Conservation (phyloP, 768 basidiomycete genomes). For the Calocybe indica region DNA sequence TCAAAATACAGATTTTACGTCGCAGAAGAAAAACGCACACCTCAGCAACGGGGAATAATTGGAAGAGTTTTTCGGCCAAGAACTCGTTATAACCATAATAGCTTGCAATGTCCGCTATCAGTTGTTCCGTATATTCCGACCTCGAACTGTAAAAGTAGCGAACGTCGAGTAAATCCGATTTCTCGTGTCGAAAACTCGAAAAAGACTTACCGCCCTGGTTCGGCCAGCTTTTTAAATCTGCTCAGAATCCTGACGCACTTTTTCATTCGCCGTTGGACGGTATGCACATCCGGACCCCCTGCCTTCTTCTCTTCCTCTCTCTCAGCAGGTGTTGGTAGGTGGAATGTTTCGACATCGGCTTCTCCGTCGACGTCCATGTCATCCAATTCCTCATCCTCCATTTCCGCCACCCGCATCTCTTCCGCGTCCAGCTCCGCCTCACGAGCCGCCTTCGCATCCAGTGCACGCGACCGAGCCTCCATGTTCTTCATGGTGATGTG, state of each 20-base stretch:
- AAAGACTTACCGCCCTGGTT: slow-evolving; percentile 56
- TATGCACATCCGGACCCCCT: slow-evolving; percentile 67
- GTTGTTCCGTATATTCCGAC: slow-evolving; percentile 84
- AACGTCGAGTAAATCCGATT: slow-evolving; percentile 6
- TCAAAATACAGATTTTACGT: slow-evolving; percentile 6
- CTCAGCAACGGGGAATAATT: slow-evolving; percentile 89
- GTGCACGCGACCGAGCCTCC: slow-evolving; percentile 71
- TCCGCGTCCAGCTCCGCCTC: slow-evolving; percentile 67
- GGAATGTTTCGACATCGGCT: slow-evolving; percentile 47
- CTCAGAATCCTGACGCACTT: slow-evolving; percentile 66
- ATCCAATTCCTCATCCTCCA: slow-evolving; percentile 41
- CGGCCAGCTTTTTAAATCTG: slow-evolving; percentile 65
- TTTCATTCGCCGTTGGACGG: slow-evolving; percentile 76
- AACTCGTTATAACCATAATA: slow-evolving; percentile 99
- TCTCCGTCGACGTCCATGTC: slow-evolving; percentile 36
- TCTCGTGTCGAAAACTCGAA: background rate
- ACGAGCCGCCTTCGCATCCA: slow-evolving; percentile 60
- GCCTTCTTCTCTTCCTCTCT: slow-evolving; percentile 63
- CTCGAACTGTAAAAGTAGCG: slow-evolving; percentile 51
- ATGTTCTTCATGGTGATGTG: slow-evolving; percentile 75
- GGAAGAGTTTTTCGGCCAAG: slow-evolving; percentile 90
- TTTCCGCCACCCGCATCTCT: slow-evolving; percentile 55
- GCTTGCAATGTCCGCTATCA: slow-evolving; percentile 83
- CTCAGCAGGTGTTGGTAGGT: slow-evolving; percentile 66
- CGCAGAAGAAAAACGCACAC: slow-evolving; percentile 34